Evolutionary conservation across 2,329 filamentous ascomycete genomes (phyloP).

Genomic region (Trichoderma asperellum): DNA sequence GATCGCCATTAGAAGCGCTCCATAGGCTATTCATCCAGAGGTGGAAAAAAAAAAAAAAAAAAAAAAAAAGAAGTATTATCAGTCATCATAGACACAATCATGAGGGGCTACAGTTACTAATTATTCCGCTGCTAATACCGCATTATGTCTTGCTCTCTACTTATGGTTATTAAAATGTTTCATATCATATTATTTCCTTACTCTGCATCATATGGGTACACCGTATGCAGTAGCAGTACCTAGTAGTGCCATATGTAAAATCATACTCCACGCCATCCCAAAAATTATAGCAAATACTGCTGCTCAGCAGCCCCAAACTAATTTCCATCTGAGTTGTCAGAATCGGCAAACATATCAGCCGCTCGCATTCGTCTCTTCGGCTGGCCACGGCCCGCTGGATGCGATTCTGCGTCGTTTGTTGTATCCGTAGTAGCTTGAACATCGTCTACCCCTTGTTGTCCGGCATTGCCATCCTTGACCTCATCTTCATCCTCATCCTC

Average conservation of each 20-base stretch:
- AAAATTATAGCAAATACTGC: background rate
- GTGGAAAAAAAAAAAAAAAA: background rate
- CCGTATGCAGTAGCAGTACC: no score
- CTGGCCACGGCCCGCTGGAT: constrained; percentile 35
- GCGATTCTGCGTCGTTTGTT: constrained; percentile 15
- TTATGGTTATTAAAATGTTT: background rate
- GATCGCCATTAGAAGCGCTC: background rate
- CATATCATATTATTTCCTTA: background rate
- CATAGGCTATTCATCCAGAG: background rate
- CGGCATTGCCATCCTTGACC: background rate
- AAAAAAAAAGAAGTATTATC: background rate
- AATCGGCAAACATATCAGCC: constrained; percentile 86
- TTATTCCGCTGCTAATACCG: background rate
- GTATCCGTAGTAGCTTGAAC: constrained; percentile 28
- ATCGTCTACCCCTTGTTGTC: background rate
- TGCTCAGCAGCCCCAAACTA: background rate
- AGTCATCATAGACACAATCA: background rate
- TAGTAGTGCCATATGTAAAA: background rate
- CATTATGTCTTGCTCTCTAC: background rate
- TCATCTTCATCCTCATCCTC: constrained; percentile 41
- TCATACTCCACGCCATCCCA: background rate
- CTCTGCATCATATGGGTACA: background rate
- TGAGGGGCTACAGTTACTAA: background rate
- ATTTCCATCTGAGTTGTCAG: constrained; percentile 48
- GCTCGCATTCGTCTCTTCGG: constrained; percentile 70